phyloP scores from a whole-genome alignment of 257 asterid genomes.

The Sherardia arvensis region DNA sequence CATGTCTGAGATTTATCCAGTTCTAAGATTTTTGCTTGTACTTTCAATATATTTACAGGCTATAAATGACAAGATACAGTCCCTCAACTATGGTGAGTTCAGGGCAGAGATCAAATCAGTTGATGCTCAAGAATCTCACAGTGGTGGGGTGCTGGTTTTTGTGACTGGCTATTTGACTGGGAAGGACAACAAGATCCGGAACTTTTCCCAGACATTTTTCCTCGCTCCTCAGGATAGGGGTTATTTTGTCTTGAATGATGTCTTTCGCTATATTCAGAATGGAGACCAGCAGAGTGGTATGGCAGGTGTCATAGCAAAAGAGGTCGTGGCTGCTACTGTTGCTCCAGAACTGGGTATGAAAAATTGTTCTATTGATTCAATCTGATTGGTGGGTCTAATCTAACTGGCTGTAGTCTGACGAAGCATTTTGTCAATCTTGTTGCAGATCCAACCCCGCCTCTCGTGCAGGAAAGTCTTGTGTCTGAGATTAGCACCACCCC shows the following conservation, averaged over 20 bases:
- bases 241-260: conserved; percentile 85
- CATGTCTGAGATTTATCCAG: background rate
- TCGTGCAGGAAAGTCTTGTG: conserved; percentile 43
- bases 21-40: background rate
- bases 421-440: background rate
- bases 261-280: conserved; percentile 55
- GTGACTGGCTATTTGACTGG: conserved; percentile 79
- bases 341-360: conserved; percentile 52
- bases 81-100: conserved; percentile 56
- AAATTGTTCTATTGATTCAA: conserved; percentile 1
- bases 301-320: conserved; percentile 24
- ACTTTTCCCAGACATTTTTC: conserved; percentile 79
- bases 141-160: conserved; percentile 77
- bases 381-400: conserved; percentile 3
- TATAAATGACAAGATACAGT: conserved; percentile 65
- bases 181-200: conserved; percentile 37
- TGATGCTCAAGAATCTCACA: conserved; percentile 71
- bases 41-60: conserved; percentile 40
- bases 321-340: conserved; percentile 39
- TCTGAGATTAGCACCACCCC: conserved; percentile 42
- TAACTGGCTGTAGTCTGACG: background rate
- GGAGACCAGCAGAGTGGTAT: conserved; percentile 19
- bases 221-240: conserved; percentile 96
- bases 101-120: conserved; percentile 76
- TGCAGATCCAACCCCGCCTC: conserved; percentile 34